These are phyloP conservation scores for Penicillium longicatenatum DNA, from an alignment of 495 filamentous ascomycete species.

Conservation along the genomic window DNA sequence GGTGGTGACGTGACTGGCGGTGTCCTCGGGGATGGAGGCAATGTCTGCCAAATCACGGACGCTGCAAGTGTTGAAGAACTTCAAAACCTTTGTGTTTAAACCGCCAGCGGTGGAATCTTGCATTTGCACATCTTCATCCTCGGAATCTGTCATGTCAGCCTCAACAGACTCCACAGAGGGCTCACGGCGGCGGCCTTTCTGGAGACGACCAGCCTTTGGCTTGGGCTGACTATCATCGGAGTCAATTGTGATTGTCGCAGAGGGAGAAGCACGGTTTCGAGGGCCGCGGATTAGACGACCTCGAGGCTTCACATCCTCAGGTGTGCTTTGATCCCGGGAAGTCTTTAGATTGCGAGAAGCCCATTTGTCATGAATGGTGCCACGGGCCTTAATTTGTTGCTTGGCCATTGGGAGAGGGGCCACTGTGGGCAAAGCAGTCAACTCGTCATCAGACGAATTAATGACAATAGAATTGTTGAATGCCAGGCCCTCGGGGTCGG, in stretches of 20 bases:
- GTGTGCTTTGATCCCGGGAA: constrained; percentile 14
- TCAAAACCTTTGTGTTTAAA: constrained; percentile 62
- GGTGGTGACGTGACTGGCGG: constrained; percentile 64
- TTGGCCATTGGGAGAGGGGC: constrained; percentile 40
- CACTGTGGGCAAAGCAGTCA: constrained; percentile 23
- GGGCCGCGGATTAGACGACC: constrained; percentile 47
- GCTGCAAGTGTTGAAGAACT: constrained; percentile 81
- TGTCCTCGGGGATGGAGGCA: constrained; percentile 66
- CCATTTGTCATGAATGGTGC: constrained; percentile 64
- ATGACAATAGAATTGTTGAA: constrained; percentile 10
- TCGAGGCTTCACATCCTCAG: constrained; percentile 36
- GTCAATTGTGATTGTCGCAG: constrained; percentile 18
- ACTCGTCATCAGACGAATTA: constrained; percentile 45
- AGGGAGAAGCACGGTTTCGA: constrained; percentile 27
- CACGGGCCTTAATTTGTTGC: constrained; percentile 60
- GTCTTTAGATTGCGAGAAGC: constrained; percentile 43
- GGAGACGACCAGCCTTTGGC: constrained; percentile 52
- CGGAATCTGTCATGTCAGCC: constrained; percentile 45
- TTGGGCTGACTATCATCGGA: constrained; percentile 36
- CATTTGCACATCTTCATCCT: constrained; percentile 59
- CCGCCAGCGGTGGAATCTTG: constrained; percentile 40
- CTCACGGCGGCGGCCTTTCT: constrained; percentile 57
- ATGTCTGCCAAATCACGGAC: constrained; percentile 74
- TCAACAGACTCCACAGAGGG: constrained; percentile 46
- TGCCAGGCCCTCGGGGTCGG: constrained; percentile 23